These are phyloP conservation scores for Eragrostis curvula DNA, from an alignment of 176 grass and related monocot species.

Conservation along the genomic window DNA sequence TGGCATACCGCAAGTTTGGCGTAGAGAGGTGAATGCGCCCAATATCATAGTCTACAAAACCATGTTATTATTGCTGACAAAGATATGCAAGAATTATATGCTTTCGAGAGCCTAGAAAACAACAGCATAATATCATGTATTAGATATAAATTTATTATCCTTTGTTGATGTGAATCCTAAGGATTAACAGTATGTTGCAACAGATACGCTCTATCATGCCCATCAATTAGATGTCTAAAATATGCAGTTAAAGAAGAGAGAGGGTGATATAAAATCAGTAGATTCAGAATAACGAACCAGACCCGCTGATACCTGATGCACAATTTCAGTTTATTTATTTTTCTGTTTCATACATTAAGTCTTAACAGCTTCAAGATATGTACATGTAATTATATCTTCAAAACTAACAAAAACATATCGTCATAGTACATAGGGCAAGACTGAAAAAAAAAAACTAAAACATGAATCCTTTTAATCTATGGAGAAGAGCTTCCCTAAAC, in stretches of 20 bases:
- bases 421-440: neutral
- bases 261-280: neutral
- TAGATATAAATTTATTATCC: neutral
- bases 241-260: neutral
- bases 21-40: too few relatives aligned
- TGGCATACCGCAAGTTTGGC: too few relatives aligned
- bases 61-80: neutral
- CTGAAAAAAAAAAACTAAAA: neutral
- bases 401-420: neutral
- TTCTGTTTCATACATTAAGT: neutral
- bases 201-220: neutral
- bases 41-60: neutral
- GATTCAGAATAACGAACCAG: neutral
- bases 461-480: neutral
- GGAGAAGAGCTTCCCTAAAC: neutral
- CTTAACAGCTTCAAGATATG: neutral
- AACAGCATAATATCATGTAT: neutral
- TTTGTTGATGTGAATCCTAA: neutral
- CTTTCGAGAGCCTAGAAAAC: neutral
- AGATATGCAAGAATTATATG: too few relatives aligned
- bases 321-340: too few relatives aligned
- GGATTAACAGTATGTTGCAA: neutral
- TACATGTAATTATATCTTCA: conserved; percentile 19
- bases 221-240: neutral
- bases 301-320: neutral